These are phyloP conservation scores for Athelia psychrophila DNA, from an alignment of 1,284 basidiomycete genomes.

Conservation along the genomic window DNA sequence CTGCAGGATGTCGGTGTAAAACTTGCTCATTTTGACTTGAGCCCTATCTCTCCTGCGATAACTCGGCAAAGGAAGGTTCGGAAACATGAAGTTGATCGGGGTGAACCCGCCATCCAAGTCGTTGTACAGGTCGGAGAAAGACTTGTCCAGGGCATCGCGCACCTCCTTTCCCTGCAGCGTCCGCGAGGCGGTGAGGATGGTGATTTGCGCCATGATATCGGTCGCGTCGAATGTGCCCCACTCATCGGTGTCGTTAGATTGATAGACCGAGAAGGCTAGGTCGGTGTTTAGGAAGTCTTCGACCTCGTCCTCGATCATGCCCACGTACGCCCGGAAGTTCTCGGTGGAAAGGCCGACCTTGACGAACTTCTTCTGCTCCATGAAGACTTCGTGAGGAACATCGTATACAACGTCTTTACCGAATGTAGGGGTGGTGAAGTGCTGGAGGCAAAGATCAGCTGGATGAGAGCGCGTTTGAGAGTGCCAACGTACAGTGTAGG, in stretches of 20 bases:
- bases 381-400: conserved; percentile 93
- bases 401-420: conserved; percentile 99
- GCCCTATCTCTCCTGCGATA: conserved; percentile 88
- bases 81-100: conserved; percentile 35
- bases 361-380: conserved; percentile 99
- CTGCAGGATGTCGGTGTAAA: conserved; percentile 88
- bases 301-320: conserved; percentile 88
- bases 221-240: conserved; percentile 77
- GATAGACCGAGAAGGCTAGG: conserved; percentile 56
- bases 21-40: conserved; percentile 92
- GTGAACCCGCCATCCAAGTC: conserved; percentile 87
- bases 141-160: conserved; percentile 75
- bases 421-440: conserved; percentile 90
- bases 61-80: conserved; percentile 77
- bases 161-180: conserved; percentile 95
- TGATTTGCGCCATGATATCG: conserved; percentile 83
- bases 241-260: conserved; percentile 59
- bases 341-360: conserved; percentile 93
- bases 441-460: conserved; percentile 39
- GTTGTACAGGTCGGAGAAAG: conserved; percentile 84
- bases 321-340: conserved; percentile 89
- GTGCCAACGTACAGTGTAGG: conserved; percentile 62
- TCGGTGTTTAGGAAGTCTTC: conserved; percentile 69
- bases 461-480: not conserved
- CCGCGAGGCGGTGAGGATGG: conserved; percentile 90